Conservation (phyloP, 2,329 filamentous ascomycete species). For the Geosmithia morbida region DNA sequence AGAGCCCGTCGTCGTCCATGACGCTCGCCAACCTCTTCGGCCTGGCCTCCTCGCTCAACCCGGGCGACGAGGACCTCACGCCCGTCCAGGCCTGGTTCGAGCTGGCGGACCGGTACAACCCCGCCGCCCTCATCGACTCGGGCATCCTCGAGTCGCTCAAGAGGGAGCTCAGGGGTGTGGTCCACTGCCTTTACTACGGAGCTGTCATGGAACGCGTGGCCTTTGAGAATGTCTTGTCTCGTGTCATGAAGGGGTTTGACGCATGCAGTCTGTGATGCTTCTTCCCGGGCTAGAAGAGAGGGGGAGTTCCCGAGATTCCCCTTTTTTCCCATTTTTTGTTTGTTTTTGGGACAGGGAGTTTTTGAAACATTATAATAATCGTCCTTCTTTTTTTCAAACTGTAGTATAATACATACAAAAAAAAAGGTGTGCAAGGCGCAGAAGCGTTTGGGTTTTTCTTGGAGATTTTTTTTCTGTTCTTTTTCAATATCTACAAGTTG, state of each 20-base stretch:
- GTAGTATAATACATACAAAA: too few relatives aligned
- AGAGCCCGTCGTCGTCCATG: slow-evolving; percentile 18
- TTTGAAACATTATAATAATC: too few relatives aligned
- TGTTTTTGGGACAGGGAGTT: too few relatives aligned
- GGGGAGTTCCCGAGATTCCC: too few relatives aligned
- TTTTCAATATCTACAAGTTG: not conserved
- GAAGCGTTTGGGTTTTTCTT: too few relatives aligned
- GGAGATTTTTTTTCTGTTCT: not conserved
- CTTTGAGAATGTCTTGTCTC: slow-evolving; percentile 29
- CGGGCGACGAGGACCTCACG: slow-evolving; percentile 25
- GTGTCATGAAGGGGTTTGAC: slow-evolving; percentile 17
- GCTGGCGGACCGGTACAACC: slow-evolving; percentile 25
- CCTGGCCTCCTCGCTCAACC: slow-evolving; percentile 29
- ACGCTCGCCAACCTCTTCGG: slow-evolving; percentile 26
- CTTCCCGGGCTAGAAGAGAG: too few relatives aligned
- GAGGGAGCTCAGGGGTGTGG: slow-evolving; percentile 24
- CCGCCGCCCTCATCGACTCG: slow-evolving; percentile 18
- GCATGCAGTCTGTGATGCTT: not conserved
- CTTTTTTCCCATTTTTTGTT: too few relatives aligned
- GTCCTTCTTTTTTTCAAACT: too few relatives aligned
- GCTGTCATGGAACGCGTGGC: slow-evolving; percentile 28
- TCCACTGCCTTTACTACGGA: slow-evolving; percentile 31
- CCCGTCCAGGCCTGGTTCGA: slow-evolving; percentile 43
- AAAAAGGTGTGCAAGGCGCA: too few relatives aligned
- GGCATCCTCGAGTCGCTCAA: slow-evolving; percentile 21